Evolutionary conservation across 1,284 basidiomycete species (phyloP).

Genomic region (Taiwanofungus camphoratus): DNA sequence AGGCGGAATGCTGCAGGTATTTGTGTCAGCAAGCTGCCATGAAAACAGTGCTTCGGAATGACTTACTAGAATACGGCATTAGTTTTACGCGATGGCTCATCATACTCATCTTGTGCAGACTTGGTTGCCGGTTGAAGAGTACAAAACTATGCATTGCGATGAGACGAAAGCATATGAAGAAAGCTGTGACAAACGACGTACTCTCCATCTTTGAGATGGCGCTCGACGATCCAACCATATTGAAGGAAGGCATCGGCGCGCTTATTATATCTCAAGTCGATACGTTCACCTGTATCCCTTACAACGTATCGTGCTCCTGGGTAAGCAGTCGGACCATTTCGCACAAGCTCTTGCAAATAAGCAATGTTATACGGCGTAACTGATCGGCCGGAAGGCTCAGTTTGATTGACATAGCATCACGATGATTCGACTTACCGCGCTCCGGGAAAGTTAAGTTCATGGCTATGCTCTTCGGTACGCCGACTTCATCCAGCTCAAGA

Average conservation of each 20-base stretch:
- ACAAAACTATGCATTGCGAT: conserved; percentile 61
- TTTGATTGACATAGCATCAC: background rate
- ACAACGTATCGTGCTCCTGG: conserved; percentile 98
- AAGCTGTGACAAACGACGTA: conserved; percentile 41
- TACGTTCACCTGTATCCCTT: conserved; percentile 96
- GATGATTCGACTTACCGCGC: conserved; percentile 54
- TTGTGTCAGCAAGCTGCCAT: conserved; percentile 15
- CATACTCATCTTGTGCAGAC: conserved; percentile 99
- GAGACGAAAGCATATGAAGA: background rate
- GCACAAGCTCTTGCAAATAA: conserved; percentile 93
- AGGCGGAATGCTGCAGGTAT: conserved; percentile 77
- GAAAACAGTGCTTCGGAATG: conserved; percentile 14
- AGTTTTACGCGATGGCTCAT: conserved; percentile 98
- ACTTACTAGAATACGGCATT: conserved; percentile 97
- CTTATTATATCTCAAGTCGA: conserved; percentile 96
- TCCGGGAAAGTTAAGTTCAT: conserved; percentile 99
- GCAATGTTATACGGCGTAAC: conserved; percentile 98
- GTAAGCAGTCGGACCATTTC: conserved; percentile 93
- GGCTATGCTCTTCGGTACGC: conserved; percentile 95
- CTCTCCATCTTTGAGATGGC: conserved; percentile 98
- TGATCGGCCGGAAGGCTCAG: conserved; percentile 30
- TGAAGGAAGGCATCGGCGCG: conserved; percentile 97
- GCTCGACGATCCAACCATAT: conserved; percentile 98
- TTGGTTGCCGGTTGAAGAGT: conserved; percentile 97
- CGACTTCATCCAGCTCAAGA: conserved; percentile 93